phyloP scores from a whole-genome alignment of 768 basidiomycete species.

The Russula ochroleuca region DNA sequence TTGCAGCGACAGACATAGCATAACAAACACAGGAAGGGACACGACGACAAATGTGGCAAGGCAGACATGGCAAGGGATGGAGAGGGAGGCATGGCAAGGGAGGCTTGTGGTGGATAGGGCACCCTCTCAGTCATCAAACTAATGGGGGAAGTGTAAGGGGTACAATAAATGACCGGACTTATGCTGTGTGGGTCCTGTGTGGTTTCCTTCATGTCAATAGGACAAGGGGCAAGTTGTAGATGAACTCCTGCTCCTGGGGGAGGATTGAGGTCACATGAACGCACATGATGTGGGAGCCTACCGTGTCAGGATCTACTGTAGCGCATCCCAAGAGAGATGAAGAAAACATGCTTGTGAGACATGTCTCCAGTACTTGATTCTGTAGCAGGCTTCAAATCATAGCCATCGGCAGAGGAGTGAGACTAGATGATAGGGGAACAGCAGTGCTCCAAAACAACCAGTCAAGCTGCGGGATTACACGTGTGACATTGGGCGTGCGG shows the following conservation, averaged over 20 bases:
- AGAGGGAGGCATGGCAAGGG: no score
- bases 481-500: slow-evolving; percentile 19
- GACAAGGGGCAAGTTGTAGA: slow-evolving; percentile 77
- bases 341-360: slow-evolving; percentile 81
- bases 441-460: slow-evolving; percentile 85
- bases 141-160: no score
- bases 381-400: slow-evolving; percentile 83
- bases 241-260: slow-evolving; percentile 81
- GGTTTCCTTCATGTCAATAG: no score
- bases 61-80: no score
- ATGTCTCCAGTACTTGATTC: slow-evolving; percentile 81
- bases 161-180: no score
- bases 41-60: no score
- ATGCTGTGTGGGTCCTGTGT: no score
- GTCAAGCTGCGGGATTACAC: slow-evolving; percentile 58
- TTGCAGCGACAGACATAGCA: no score
- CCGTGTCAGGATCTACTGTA: slow-evolving; percentile 94
- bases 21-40: no score
- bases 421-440: slow-evolving; percentile 97
- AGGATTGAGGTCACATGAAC: slow-evolving; percentile 7
- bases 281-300: slow-evolving; percentile 33
- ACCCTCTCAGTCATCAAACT: no score
- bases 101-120: no score
- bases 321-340: slow-evolving; percentile 82
- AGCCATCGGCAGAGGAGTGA: slow-evolving; percentile 73